Conservation (phyloP, 352 stramenopile species). For the Aphanomyces cochlioides region DNA sequence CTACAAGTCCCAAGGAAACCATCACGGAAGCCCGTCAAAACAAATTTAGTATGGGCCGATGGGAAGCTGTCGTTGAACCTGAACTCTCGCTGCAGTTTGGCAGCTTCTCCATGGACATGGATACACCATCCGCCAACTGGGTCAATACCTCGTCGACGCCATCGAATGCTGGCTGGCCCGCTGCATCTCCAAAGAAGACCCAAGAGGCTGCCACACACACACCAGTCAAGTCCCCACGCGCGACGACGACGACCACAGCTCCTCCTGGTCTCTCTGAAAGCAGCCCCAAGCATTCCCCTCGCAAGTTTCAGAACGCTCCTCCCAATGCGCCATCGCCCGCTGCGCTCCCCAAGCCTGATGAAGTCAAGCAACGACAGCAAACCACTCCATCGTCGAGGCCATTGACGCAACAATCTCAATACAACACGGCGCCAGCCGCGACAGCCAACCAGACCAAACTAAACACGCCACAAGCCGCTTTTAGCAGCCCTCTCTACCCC, state of each 20-base stretch:
- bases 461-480: constrained; percentile 53
- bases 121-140: constrained; percentile 33
- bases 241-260: constrained; percentile 48
- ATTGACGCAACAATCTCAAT: not conserved
- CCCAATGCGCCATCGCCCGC: constrained; percentile 79
- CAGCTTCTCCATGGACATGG: constrained; percentile 78
- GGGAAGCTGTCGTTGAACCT: constrained; percentile 58
- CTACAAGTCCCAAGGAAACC: not conserved
- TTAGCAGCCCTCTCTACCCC: constrained; percentile 67
- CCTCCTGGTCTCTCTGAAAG: constrained; percentile 49
- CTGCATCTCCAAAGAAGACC: constrained; percentile 56
- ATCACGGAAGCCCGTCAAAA: constrained; percentile 12
- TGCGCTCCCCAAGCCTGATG: constrained; percentile 80
- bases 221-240: constrained; percentile 34
- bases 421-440: not conserved
- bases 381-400: not conserved
- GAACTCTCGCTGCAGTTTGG: constrained; percentile 85
- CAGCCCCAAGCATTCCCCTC: constrained; percentile 41
- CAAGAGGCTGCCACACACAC: constrained; percentile 36
- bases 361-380: constrained; percentile 51
- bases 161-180: constrained; percentile 42
- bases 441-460: constrained; percentile 40
- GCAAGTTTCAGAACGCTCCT: constrained; percentile 38
- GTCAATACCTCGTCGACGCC: constrained; percentile 42
- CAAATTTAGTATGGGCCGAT: constrained; percentile 80